Evolutionary conservation across 2,329 filamentous ascomycete species (phyloP).

Genomic region (Dactylellina sp.): DNA sequence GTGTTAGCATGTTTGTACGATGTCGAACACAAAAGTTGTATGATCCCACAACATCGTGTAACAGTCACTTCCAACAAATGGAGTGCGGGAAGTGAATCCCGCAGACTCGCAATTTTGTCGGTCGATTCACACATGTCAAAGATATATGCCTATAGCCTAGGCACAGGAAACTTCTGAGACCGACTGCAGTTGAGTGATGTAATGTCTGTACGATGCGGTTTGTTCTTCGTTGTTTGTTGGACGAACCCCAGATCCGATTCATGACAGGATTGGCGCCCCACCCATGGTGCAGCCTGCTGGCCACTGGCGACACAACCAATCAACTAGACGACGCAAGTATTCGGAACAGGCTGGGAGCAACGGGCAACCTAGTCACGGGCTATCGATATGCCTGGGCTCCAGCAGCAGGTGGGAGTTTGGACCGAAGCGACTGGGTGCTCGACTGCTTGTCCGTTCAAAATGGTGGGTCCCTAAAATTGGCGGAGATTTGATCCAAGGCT

Average conservation of each 20-base stretch:
- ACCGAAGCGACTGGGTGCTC: not conserved
- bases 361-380: constrained; percentile 29
- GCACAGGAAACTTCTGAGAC: constrained; percentile 11
- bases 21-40: too few species aligned
- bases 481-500: constrained; percentile 52
- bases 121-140: not conserved
- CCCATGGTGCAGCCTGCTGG: not conserved
- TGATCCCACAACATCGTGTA: too few species aligned
- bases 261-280: constrained; percentile 26
- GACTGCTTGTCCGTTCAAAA: constrained; percentile 19
- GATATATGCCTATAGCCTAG: not conserved
- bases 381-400: constrained; percentile 28
- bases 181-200: constrained; percentile 34
- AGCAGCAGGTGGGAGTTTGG: not conserved
- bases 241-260: constrained; percentile 14
- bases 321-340: constrained; percentile 33
- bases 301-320: constrained; percentile 24
- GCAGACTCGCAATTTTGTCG: too few species aligned
- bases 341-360: constrained; percentile 34
- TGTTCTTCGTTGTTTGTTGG: constrained; percentile 16
- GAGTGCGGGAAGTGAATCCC: too few species aligned
- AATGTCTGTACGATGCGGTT: constrained; percentile 10
- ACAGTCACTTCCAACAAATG: too few species aligned
- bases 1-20: too few species aligned
- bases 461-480: constrained; percentile 44